Percentiles rank a stretch among this genome's conserved stretches.
Conservation (phyloP, 1,284 basidiomycete genomes). For the Cystobasidiaceae sp. region DNA sequence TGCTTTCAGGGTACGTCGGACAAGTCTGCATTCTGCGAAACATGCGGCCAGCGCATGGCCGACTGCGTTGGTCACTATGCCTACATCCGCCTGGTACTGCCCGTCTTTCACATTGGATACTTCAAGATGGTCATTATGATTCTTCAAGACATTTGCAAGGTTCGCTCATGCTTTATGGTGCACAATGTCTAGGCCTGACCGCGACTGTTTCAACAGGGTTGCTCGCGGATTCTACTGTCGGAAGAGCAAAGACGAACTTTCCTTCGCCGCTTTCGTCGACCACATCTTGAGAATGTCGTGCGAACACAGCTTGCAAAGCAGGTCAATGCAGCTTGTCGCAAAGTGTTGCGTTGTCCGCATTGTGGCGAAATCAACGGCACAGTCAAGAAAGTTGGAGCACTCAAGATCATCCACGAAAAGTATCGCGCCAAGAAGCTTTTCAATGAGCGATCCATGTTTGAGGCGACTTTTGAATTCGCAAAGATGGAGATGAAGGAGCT, state of each 20-base stretch:
- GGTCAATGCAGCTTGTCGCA: constrained; percentile 83
- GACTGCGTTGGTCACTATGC: constrained; percentile 79
- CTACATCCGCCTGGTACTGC: constrained; percentile 91
- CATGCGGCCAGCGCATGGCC: constrained; percentile 84
- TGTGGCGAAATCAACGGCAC: constrained; percentile 90
- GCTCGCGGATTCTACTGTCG: constrained; percentile 86
- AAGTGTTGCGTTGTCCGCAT: constrained; percentile 86
- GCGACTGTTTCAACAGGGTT: too few relatives aligned
- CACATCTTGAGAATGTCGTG: constrained; percentile 88
- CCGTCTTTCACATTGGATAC: constrained; percentile 94
- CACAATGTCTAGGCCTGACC: neutral
- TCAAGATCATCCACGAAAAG: constrained; percentile 98
- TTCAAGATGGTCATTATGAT: constrained; percentile 93
- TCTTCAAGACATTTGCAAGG: constrained; percentile 94
- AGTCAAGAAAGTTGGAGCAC: constrained; percentile 89
- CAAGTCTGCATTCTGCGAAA: constrained; percentile 87
- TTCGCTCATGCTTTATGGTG: constrained; percentile 43
- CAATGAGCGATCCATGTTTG: constrained; percentile 62
- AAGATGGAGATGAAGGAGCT: constrained; percentile 84
- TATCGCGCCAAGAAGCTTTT: constrained; percentile 80
- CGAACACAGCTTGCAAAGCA: constrained; percentile 78
- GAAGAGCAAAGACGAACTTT: constrained; percentile 78
- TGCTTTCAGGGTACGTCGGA: constrained; percentile 79
- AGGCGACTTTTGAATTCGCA: constrained; percentile 76
- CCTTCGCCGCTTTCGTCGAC: constrained; percentile 81